Evolutionary conservation across 768 basidiomycete species (phyloP), one percentile per base, ranked within the genome.

Genomic region (Mycena epipterygia): DNA sequence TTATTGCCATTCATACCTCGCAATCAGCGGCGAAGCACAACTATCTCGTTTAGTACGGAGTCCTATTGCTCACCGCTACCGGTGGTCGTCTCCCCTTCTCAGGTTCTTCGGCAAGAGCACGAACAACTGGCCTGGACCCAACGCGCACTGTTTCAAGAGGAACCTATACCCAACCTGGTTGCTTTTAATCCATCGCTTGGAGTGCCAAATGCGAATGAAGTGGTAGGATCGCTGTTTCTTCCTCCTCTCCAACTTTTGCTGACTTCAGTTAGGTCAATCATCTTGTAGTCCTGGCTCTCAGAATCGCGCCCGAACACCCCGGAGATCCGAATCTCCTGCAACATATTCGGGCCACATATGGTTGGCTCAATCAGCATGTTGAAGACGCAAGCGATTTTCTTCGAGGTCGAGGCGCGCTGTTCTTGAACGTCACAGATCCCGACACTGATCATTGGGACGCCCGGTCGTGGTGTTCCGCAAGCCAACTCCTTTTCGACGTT

Each of bases 391-490:
- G 61, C 16, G 29, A 58, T 6, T 30, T 56, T 7, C 68, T 81
- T 16, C 53, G 5, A 64, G 76, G 37, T 7, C 74, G 30, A 4
- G 75, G 77, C 12, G 65, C 63, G 0, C 67, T 88, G 7, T 88
- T 88, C 76, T 80, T 89, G 67, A 89, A 89, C 55, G 82, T 89
- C n/a, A 78, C 84, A 33, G 77, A 86, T 70, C 79, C 84, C 0
- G 57, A 66, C 2, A 39, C 21, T 1, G 82, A 81, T 11, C 37
- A 53, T 0, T 86, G 86, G 86, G 61, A 68, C 42, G 39, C 39
- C 8, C 13, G 4, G 13, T 41, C 39, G 32, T 88, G 86, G 85
- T 76, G 79, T 25, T 73, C 77, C 3, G 84, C 84, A 2, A 65
- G 75, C 14, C 71, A 83, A 29, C 79, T 89, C 30, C 76, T 84